Conservation (phyloP, 768 basidiomycete species). For the Suillus sp. region DNA sequence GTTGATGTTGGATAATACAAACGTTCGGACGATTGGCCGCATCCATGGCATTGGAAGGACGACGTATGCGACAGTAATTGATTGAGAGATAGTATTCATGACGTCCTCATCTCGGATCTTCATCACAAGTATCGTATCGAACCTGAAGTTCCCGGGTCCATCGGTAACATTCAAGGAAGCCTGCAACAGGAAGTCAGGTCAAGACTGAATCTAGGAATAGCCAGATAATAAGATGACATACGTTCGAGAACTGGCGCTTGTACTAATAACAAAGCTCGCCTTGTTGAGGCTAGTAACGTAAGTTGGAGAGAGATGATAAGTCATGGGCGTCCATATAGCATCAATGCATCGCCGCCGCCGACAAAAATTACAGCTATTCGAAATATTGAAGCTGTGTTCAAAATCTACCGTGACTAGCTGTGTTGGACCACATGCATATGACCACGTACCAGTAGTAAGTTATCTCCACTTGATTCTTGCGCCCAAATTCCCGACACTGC, state of each 20-base stretch:
- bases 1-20: constrained; percentile 17
- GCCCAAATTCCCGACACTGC: no score
- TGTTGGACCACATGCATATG: no score
- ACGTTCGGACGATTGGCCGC: constrained; percentile 65
- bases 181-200: constrained; percentile 28
- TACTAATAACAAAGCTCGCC: constrained; percentile 71
- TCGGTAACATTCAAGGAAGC: constrained; percentile 51
- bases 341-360: not conserved
- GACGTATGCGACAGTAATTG: constrained; percentile 51
- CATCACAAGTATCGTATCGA: constrained; percentile 37
- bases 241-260: constrained; percentile 72
- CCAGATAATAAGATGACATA: constrained; percentile 32
- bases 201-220: not conserved
- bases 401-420: no score
- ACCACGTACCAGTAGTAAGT: no score
- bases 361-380: no score
- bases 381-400: no score
- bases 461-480: no score
- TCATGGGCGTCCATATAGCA: not conserved
- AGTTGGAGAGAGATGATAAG: constrained; percentile 27
- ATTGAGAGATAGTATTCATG: constrained; percentile 48
- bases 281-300: constrained; percentile 80
- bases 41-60: constrained; percentile 48
- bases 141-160: constrained; percentile 35
- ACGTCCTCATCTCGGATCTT: constrained; percentile 27